These are phyloP conservation scores for Lasiosphaeria miniovina DNA, from an alignment of 495 filamentous ascomycete genomes.

Conservation along the genomic window DNA sequence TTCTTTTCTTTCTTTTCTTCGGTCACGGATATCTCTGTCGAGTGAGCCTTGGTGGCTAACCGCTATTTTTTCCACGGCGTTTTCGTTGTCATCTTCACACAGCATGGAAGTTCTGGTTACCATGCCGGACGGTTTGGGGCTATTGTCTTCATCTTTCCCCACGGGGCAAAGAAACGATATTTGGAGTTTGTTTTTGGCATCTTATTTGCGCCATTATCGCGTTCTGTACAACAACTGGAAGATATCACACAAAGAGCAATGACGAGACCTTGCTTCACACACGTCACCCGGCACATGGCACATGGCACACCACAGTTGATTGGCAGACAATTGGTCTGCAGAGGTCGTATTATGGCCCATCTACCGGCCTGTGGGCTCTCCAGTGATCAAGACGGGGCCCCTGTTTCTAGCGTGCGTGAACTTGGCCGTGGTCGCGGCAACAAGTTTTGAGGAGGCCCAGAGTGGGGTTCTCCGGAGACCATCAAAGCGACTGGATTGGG, in stretches of 20 bases:
- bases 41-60: neutral
- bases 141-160: neutral
- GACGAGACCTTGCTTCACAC: neutral
- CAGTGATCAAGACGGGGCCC: too few species aligned
- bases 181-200: slow-evolving; percentile 1
- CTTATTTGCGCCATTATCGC: neutral
- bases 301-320: neutral
- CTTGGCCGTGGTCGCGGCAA: too few species aligned
- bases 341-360: too few species aligned
- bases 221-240: slow-evolving; percentile 9
- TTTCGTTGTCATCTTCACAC: neutral
- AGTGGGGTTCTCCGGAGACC: slow-evolving; percentile 12
- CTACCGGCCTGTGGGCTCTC: too few species aligned
- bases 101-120: neutral
- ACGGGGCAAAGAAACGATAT: neutral
- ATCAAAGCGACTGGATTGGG: neutral
- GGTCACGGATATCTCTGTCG: neutral
- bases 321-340: too few species aligned
- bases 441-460: neutral
- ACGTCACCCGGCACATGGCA: neutral
- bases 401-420: too few species aligned
- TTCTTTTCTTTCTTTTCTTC: neutral
- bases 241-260: slow-evolving; percentile 3
- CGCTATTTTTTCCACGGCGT: neutral
- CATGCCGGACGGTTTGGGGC: neutral